A percentile compares a stretch with the other conserved stretches of the same genome.
Evolutionary conservation across 176 grass and related monocot genomes (phyloP).

Genomic region (Rhynchospora pubera): DNA sequence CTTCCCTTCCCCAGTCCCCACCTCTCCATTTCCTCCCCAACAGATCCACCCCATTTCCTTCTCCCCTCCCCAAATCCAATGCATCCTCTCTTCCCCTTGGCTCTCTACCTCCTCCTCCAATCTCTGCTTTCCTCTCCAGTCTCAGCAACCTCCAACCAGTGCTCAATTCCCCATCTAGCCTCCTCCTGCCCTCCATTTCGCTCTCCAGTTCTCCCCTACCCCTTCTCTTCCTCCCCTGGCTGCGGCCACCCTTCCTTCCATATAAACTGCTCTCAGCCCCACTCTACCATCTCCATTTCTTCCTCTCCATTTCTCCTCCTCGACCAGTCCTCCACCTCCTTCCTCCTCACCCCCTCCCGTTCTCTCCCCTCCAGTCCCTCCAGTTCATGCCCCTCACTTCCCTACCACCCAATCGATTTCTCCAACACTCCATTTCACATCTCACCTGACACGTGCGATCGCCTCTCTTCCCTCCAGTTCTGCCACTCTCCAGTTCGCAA

Average conservation of each 20-base stretch:
- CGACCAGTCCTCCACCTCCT: neutral
- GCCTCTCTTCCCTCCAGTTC: slow-evolving; percentile 22
- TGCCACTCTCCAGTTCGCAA: neutral
- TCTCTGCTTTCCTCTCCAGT: slow-evolving; percentile 28
- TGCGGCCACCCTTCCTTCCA: slow-evolving; percentile 26
- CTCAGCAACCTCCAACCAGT: slow-evolving; percentile 10
- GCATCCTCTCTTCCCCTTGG: neutral
- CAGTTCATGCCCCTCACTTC: slow-evolving; percentile 16
- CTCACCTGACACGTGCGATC: slow-evolving; percentile 5
- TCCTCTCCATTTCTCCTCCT: slow-evolving; percentile 30
- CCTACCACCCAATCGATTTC: slow-evolving; percentile 18
- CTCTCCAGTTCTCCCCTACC: neutral
- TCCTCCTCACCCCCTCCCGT: slow-evolving; percentile 12
- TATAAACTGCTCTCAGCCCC: slow-evolving; percentile 25
- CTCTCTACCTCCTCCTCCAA: slow-evolving; percentile 1
- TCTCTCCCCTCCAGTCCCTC: slow-evolving; percentile 12
- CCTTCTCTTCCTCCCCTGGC: slow-evolving; percentile 21
- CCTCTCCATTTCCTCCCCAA: slow-evolving; percentile 11
- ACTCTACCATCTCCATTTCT: slow-evolving; percentile 28
- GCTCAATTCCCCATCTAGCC: neutral
- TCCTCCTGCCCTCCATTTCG: slow-evolving; percentile 21
- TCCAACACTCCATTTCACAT: slow-evolving; percentile 34
- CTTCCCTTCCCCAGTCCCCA: neutral
- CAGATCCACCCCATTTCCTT: slow-evolving; percentile 9
- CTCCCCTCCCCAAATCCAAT: neutral